Conservation (phyloP, 2,329 filamentous ascomycete genomes). For the Diplodia mutila region DNA sequence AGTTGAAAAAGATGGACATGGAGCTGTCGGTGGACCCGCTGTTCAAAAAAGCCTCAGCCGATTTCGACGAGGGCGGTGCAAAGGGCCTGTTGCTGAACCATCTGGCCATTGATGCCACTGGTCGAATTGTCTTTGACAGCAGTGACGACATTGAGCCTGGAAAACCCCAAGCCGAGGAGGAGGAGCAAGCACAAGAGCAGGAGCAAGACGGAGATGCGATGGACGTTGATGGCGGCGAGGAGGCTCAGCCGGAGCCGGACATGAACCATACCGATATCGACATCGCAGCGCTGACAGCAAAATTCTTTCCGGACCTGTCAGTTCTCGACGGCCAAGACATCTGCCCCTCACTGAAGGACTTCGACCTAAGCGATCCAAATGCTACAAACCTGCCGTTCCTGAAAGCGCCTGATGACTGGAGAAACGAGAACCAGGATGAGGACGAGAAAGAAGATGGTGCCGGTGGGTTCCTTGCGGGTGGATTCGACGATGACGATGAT, state of each 20-base stretch:
- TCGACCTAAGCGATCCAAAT: slow-evolving; percentile 85
- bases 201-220: slow-evolving; percentile 49
- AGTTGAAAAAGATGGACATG: slow-evolving; percentile 96
- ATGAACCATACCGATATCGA: slow-evolving; percentile 62
- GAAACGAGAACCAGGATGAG: slow-evolving; percentile 67
- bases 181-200: slow-evolving; percentile 41
- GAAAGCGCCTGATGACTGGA: slow-evolving; percentile 85
- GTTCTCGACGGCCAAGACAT: slow-evolving; percentile 84
- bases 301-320: slow-evolving; percentile 83
- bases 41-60: slow-evolving; percentile 98
- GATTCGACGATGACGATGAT: slow-evolving; percentile 78
- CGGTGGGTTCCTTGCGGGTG: slow-evolving; percentile 77
- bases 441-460: slow-evolving; percentile 65
- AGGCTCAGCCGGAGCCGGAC: slow-evolving; percentile 40
- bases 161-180: slow-evolving; percentile 42
- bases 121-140: slow-evolving; percentile 96
- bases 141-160: slow-evolving; percentile 75
- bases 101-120: slow-evolving; percentile 89
- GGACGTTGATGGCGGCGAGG: slow-evolving; percentile 34
- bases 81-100: slow-evolving; percentile 95
- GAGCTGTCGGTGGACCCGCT: slow-evolving; percentile 95
- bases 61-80: slow-evolving; percentile 97
- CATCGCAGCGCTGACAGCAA: slow-evolving; percentile 70
- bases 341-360: slow-evolving; percentile 91
- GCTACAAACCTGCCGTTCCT: slow-evolving; percentile 90